Evolutionary conservation across 2,329 filamentous ascomycete genomes (phyloP), one percentile per base, ranked within the genome.

Genomic region (Bipolaris zeicola): DNA sequence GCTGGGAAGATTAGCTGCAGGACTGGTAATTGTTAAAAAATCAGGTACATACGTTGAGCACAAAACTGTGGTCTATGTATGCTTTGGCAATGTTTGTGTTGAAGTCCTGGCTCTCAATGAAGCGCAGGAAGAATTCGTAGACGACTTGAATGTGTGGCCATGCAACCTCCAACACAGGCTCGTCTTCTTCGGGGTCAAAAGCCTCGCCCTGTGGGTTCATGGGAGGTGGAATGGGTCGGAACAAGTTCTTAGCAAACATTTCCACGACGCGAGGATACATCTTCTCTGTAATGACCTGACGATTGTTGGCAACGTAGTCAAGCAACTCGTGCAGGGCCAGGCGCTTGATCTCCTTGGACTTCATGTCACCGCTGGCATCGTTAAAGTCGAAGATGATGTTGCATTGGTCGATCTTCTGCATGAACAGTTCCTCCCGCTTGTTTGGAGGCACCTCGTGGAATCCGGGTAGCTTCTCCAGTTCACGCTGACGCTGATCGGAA

Each of bases 311-410:
- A 55, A 99, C 95, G 74, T 99, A 99, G 77, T 99, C 95, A 63
- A 99, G 85, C 60, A 99, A 83, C 77, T 99, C 95, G 75, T 99
- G 95, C 42, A 99, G 84, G 39, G 95, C 95, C 66, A 99, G 82
- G 71, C 95, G 87, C 83, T 99, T 99, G 83, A 99, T 98, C 79
- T 99, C 95, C 81, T 99, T 99, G 45, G 94, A 96, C 78, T 99
- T 99, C 93, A 99, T 98, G 75, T 99, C 95, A 66, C 89, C 93
- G 64, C 91, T 96, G 46, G 94, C 92, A 78, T 99, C 95, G 76
- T 98, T 99, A 81, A 99, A 99, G 80, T 99, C 95, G 75, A 99
- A 99, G 71, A 99, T 99, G 81, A 99, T 96, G 75, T 99, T 99
- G 82, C 95, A 99, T 77, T 99, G 95, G 71, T 98, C 95, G 68